These are phyloP conservation scores for Salix dunnii DNA, from an alignment of 345 rosid species.

Conservation along the genomic window DNA sequence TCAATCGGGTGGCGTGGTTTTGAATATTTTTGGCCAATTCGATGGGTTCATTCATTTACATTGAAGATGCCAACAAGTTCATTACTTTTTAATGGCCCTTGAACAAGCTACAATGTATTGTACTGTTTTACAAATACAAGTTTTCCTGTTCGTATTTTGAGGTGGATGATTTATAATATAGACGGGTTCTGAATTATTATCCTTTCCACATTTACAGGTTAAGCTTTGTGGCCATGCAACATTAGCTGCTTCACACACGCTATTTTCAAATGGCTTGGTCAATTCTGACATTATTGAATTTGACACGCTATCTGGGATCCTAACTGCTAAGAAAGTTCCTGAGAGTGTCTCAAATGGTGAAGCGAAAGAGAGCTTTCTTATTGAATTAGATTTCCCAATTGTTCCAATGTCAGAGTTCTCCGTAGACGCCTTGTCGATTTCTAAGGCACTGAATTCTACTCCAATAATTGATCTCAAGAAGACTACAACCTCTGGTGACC, in stretches of 20 bases:
- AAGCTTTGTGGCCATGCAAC: slow-evolving; percentile 85
- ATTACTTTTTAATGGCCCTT: too few species aligned
- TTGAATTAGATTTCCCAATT: slow-evolving; percentile 59
- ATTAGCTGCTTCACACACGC: slow-evolving; percentile 67
- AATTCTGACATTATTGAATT: slow-evolving; percentile 56
- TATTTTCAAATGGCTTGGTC: slow-evolving; percentile 52
- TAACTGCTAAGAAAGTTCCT: slow-evolving; percentile 55
- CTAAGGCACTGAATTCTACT: slow-evolving; percentile 49
- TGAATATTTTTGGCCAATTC: too few species aligned
- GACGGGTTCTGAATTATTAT: background rate
- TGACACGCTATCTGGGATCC: slow-evolving; percentile 58
- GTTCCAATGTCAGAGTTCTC: slow-evolving; percentile 34
- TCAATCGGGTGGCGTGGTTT: too few species aligned
- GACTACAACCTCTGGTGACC: slow-evolving; percentile 30
- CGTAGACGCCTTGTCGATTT: slow-evolving; percentile 27
- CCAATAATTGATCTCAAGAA: slow-evolving; percentile 48
- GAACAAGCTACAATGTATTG: background rate
- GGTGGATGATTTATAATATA: background rate
- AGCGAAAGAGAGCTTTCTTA: slow-evolving; percentile 30
- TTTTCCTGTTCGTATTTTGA: background rate
- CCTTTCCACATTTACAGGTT: slow-evolving; percentile 41
- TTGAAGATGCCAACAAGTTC: too few species aligned
- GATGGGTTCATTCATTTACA: too few species aligned
- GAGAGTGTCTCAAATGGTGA: slow-evolving; percentile 26
- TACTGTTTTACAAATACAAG: background rate